Evolutionary conservation across 2,329 filamentous ascomycete species (phyloP).

Genomic region (Exophiala viscosa): DNA sequence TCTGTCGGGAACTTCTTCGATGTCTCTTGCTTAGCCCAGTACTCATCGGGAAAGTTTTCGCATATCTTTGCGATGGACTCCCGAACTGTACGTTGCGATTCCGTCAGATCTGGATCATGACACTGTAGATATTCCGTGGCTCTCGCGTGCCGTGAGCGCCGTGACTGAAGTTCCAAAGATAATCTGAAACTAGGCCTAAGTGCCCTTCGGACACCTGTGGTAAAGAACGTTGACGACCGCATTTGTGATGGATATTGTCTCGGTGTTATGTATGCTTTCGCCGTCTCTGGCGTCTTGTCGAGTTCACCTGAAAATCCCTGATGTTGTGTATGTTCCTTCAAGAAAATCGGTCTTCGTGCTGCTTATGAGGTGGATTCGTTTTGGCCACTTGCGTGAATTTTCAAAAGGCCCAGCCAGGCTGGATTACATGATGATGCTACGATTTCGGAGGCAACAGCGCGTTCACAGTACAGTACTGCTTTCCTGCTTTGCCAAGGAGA

Average conservation of each 20-base stretch:
- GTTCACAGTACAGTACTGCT: too few relatives aligned
- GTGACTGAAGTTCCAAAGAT: too few relatives aligned
- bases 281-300: not conserved
- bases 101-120: conserved; percentile 36
- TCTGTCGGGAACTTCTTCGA: conserved; percentile 39
- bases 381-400: too few relatives aligned
- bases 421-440: too few relatives aligned
- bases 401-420: too few relatives aligned
- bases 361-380: not conserved
- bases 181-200: not conserved
- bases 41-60: conserved; percentile 39
- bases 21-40: conserved; percentile 41
- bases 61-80: conserved; percentile 46
- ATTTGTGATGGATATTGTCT: not conserved
- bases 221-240: not conserved
- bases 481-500: not conserved
- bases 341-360: not conserved
- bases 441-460: too few relatives aligned
- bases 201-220: not conserved
- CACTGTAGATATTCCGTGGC: conserved; percentile 29
- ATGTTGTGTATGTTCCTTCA: not conserved
- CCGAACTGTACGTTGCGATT: conserved; percentile 41
- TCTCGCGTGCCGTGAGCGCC: conserved; percentile 19
- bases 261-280: not conserved
- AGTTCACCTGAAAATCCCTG: not conserved